Conservation (phyloP, 306 rosid species). For the Prosopis cineraria region DNA sequence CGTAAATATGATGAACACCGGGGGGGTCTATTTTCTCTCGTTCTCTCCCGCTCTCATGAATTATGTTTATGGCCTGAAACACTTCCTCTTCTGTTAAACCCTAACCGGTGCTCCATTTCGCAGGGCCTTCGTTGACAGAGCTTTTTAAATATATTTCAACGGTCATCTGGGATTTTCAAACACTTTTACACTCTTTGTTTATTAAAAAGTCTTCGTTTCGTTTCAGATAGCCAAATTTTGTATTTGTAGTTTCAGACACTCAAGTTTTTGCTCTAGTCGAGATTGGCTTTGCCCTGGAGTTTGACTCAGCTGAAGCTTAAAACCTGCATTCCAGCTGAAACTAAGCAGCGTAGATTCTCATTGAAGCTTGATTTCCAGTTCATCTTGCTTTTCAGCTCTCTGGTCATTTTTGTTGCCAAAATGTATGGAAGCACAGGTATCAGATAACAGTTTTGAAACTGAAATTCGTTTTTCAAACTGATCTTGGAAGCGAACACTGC, state of each 20-base stretch:
- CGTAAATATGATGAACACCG: background rate
- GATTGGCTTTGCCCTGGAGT: background rate
- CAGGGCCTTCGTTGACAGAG: background rate
- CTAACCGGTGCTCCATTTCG: conserved; percentile 10
- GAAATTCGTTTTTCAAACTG: background rate
- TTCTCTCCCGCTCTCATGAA: conserved; percentile 39
- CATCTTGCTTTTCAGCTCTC: conserved; percentile 10
- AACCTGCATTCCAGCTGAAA: conserved; percentile 21
- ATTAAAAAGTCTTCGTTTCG: background rate
- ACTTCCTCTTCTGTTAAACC: conserved; percentile 20
- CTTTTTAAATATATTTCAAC: background rate
- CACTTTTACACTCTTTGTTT: background rate
- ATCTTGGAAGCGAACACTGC: background rate
- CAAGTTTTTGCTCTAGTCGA: background rate
- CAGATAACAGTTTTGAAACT: background rate
- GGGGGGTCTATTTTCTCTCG: background rate
- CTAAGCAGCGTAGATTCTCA: background rate
- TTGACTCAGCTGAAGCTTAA: conserved; percentile 1
- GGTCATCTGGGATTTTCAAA: conserved; percentile 28
- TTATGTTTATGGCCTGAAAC: background rate
- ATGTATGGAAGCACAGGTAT: background rate
- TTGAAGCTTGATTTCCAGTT: conserved; percentile 12
- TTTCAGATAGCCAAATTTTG: background rate
- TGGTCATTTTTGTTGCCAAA: background rate
- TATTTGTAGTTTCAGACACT: background rate